Conservation (phyloP, 352 stramenopile genomes). For the Blastocystis sp. region DNA sequence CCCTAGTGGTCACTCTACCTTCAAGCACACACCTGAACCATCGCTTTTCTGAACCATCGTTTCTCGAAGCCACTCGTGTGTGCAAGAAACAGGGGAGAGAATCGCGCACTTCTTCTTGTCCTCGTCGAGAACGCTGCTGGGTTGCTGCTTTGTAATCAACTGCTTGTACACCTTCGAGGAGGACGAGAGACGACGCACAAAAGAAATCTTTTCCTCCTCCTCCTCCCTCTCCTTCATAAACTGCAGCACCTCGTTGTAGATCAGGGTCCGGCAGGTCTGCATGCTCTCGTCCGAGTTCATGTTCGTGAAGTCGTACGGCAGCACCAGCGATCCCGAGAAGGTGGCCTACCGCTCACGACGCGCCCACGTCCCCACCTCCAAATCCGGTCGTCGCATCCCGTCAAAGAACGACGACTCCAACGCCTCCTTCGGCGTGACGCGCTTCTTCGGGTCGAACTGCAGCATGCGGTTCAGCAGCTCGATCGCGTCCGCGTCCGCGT, state of each 20-base stretch:
- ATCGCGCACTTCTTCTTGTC: conserved; percentile 50
- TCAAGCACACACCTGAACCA: conserved; percentile 43
- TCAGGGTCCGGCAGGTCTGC: conserved; percentile 34
- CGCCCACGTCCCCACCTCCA: background rate
- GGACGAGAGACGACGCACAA: conserved; percentile 36
- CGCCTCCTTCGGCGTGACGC: conserved; percentile 47
- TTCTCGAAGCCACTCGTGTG: background rate
- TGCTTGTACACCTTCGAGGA: conserved; percentile 31
- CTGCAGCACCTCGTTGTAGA: conserved; percentile 59
- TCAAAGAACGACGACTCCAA: conserved; percentile 57
- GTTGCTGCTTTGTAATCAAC: conserved; percentile 35
- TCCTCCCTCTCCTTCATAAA: conserved; percentile 35
- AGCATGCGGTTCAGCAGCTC: conserved; percentile 83
- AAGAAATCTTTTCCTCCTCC: conserved; percentile 49
- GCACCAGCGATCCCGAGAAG: conserved; percentile 25
- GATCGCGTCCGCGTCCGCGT: conserved; percentile 76
- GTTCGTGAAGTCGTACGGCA: conserved; percentile 56
- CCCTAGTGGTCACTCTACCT: conserved; percentile 19
- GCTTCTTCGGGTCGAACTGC: conserved; percentile 74
- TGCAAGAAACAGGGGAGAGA: conserved; percentile 24
- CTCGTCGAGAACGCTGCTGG: background rate
- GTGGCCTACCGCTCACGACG: background rate
- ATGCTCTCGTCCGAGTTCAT: conserved; percentile 48
- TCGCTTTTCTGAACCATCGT: background rate
- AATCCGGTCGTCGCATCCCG: background rate